Evolutionary conservation across 805 yeast genomes (phyloP).

Genomic region (Ogataea pilisensis): DNA sequence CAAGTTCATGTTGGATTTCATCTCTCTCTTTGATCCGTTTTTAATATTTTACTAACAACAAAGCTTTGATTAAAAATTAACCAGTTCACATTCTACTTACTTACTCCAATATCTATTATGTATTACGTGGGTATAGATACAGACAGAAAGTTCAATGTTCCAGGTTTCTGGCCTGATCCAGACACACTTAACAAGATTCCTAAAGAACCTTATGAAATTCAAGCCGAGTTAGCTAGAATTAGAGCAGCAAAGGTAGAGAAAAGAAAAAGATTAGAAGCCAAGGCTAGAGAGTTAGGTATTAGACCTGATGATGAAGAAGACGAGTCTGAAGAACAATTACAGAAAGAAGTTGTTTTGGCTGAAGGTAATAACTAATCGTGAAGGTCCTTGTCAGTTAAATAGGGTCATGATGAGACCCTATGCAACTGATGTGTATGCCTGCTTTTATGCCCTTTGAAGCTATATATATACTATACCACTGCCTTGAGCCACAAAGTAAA

Average conservation of each 20-base stretch:
- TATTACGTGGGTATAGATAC: conserved; percentile 89
- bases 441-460: no score
- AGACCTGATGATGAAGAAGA: conserved; percentile 43
- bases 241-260: conserved; percentile 70
- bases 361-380: background rate
- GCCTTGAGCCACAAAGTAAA: no score
- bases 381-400: background rate
- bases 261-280: conserved; percentile 68
- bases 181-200: conserved; percentile 87
- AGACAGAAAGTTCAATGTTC: conserved; percentile 81
- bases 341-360: background rate
- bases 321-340: conserved; percentile 5
- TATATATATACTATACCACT: no score
- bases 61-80: no score
- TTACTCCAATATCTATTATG: conserved; percentile 90
- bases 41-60: no score
- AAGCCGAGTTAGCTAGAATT: conserved; percentile 87
- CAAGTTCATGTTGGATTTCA: background rate
- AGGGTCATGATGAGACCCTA: no score
- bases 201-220: conserved; percentile 86
- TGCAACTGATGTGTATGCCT: no score
- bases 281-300: conserved; percentile 65
- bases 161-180: conserved; percentile 98
- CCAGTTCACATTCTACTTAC: conserved; percentile 77
- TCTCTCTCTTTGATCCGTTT: no score